Evolutionary conservation across 2,329 filamentous ascomycete species (phyloP).

Genomic region (Myriosclerotinia curreyana): DNA sequence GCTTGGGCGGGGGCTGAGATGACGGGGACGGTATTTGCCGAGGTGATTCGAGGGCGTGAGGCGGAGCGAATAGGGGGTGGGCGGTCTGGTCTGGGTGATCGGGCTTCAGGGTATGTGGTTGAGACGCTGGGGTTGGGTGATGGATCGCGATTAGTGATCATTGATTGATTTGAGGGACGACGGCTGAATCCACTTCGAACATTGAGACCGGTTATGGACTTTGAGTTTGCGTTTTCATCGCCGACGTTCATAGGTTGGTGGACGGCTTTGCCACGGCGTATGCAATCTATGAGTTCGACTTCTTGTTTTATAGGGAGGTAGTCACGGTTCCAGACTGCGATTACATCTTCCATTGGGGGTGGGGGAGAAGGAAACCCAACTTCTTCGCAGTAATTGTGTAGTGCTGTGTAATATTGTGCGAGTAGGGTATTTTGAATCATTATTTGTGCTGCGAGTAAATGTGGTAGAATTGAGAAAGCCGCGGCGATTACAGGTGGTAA

Average conservation of each 20-base stretch:
- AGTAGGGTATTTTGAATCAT: conserved; percentile 75
- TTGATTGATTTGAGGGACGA: conserved; percentile 44
- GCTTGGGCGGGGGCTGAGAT: conserved; percentile 30
- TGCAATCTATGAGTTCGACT: conserved; percentile 60
- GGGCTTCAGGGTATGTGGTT: conserved; percentile 31
- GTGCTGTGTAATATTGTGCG: conserved; percentile 72
- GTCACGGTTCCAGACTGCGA: conserved; percentile 61
- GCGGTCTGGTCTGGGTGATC: conserved; percentile 15
- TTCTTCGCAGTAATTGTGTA: conserved; percentile 70
- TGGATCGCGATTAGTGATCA: conserved; percentile 23
- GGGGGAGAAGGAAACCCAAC: conserved; percentile 68
- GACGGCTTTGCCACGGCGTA: conserved; percentile 65
- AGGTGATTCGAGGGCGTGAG: conserved; percentile 17
- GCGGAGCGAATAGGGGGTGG: conserved; percentile 12
- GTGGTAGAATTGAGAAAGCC: conserved; percentile 70
- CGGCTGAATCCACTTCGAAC: conserved; percentile 43
- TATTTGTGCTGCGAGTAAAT: conserved; percentile 66
- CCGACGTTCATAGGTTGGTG: conserved; percentile 48
- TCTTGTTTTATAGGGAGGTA: conserved; percentile 64
- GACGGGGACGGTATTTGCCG: conserved; percentile 43
- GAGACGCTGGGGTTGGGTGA: conserved; percentile 23
- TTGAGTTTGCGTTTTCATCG: conserved; percentile 35
- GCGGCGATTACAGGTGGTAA: conserved; percentile 70
- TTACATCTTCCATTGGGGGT: conserved; percentile 68
- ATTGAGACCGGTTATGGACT: conserved; percentile 36